phyloP scores from a whole-genome alignment of 768 basidiomycete genomes.

The Cyathus striatus region DNA sequence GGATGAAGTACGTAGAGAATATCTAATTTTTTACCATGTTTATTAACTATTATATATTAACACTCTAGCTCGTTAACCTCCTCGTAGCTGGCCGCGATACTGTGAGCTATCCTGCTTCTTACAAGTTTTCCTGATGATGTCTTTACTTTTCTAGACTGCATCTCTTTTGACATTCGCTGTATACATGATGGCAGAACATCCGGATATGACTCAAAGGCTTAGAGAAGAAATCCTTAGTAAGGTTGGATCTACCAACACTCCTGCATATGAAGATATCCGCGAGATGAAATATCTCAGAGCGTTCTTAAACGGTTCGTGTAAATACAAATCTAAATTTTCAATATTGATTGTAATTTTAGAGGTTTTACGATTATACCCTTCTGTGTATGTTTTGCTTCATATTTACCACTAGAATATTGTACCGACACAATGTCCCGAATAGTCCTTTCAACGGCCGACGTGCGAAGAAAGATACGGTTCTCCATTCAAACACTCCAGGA shows the following conservation, averaged over 20 bases:
- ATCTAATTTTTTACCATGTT: no score
- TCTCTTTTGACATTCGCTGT: conserved; percentile 45
- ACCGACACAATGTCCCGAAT: not conserved
- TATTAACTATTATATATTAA: no score
- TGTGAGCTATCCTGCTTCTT: not conserved
- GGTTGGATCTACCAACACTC: conserved; percentile 38
- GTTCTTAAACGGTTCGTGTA: conserved; percentile 42
- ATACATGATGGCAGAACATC: conserved; percentile 53
- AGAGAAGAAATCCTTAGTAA: conserved; percentile 43
- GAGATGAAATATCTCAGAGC: conserved; percentile 57
- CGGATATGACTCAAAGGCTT: conserved; percentile 38
- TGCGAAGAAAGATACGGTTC: not conserved
- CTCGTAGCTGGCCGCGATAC: not conserved
- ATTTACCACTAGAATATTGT: not conserved
- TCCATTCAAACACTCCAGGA: not conserved
- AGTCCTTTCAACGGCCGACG: conserved; percentile 32
- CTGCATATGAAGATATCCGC: conserved; percentile 51
- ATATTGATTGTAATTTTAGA: conserved; percentile 23
- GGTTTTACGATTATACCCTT: conserved; percentile 46
- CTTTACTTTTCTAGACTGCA: conserved; percentile 33
- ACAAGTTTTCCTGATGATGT: conserved; percentile 24
- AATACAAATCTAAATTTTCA: conserved; percentile 1
- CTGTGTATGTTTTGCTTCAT: conserved; percentile 32
- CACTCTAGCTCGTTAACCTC: not conserved
- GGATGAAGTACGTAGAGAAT: no score